phyloP scores from a whole-genome alignment of 192 early-diverging fungal species.

The Podila minutissima region DNA sequence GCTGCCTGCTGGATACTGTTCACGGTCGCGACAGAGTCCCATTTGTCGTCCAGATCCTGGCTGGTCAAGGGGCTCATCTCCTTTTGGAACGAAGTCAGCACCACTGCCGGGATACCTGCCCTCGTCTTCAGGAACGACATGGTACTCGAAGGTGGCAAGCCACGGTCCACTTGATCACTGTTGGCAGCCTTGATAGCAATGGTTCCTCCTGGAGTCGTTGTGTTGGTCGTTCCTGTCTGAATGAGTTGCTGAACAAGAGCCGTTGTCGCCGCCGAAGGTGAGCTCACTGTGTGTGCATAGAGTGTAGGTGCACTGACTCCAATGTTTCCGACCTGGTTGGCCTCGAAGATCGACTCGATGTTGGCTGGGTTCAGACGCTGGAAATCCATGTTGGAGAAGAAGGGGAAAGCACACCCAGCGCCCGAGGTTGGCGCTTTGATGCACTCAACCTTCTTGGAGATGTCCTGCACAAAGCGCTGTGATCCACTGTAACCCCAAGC shows the following conservation, averaged over 20 bases:
- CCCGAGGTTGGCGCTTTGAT: slow-evolving; percentile 44
- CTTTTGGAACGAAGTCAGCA: slow-evolving; percentile 69
- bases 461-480: slow-evolving; percentile 81
- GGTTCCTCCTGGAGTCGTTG: neutral
- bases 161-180: slow-evolving; percentile 47
- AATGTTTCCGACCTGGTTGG: slow-evolving; percentile 65
- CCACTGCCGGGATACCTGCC: slow-evolving; percentile 68
- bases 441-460: slow-evolving; percentile 66
- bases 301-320: slow-evolving; percentile 15
- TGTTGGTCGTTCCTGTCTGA: slow-evolving; percentile 11
- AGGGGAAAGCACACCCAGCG: slow-evolving; percentile 71
- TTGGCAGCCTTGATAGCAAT: slow-evolving; percentile 57
- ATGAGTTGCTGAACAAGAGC: slow-evolving; percentile 27
- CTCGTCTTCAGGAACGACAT: slow-evolving; percentile 76
- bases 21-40: slow-evolving; percentile 46
- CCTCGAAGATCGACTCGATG: slow-evolving; percentile 79
- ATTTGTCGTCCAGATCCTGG: slow-evolving; percentile 51
- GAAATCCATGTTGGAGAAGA: slow-evolving; percentile 70
- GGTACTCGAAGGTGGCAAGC: slow-evolving; percentile 76
- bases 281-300: slow-evolving; percentile 59
- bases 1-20: slow-evolving; percentile 68
- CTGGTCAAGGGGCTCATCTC: slow-evolving; percentile 59
- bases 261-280: neutral
- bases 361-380: slow-evolving; percentile 68
- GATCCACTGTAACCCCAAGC: slow-evolving; percentile 84